Percentiles rank a stretch among this genome's conserved stretches.
These are phyloP conservation scores for Beauveria scarabaeidicola DNA, from an alignment of 2,329 filamentous ascomycete species.

Conservation along the genomic window DNA sequence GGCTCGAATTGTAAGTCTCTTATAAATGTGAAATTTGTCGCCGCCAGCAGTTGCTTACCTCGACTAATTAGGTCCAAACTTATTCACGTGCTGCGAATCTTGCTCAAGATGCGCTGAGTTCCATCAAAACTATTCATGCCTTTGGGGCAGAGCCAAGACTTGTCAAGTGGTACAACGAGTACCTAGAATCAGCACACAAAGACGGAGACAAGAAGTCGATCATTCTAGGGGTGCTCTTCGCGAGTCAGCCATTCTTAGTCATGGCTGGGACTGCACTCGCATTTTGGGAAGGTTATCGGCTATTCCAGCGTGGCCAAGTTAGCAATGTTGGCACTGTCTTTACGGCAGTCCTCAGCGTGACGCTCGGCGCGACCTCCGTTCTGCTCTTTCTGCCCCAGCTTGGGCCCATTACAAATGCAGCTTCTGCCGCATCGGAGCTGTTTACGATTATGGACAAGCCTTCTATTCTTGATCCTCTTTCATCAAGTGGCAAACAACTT, in stretches of 20 bases:
- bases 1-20: neutral
- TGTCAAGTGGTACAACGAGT: conserved; percentile 3
- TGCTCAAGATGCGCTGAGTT: conserved; percentile 3
- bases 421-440: neutral
- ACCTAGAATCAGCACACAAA: neutral
- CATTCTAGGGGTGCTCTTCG: conserved; percentile 5
- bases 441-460: neutral
- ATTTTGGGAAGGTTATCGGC: conserved; percentile 8
- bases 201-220: conserved; percentile 6
- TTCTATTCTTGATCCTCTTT: neutral
- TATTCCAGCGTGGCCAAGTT: conserved; percentile 4
- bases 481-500: neutral
- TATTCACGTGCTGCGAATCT: conserved; percentile 7
- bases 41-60: neutral
- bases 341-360: neutral
- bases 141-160: neutral
- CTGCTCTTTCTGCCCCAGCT: neutral
- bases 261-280: conserved; percentile 2
- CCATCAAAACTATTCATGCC: conserved; percentile 9
- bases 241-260: conserved; percentile 4
- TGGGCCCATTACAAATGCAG: neutral
- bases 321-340: conserved; percentile 4
- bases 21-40: neutral
- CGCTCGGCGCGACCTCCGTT: neutral
- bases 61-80: neutral